A percentile compares a stretch with the other conserved stretches of the same genome.
Conservation (phyloP, 139 green algal genomes). For the Chlorella vulgaris region DNA sequence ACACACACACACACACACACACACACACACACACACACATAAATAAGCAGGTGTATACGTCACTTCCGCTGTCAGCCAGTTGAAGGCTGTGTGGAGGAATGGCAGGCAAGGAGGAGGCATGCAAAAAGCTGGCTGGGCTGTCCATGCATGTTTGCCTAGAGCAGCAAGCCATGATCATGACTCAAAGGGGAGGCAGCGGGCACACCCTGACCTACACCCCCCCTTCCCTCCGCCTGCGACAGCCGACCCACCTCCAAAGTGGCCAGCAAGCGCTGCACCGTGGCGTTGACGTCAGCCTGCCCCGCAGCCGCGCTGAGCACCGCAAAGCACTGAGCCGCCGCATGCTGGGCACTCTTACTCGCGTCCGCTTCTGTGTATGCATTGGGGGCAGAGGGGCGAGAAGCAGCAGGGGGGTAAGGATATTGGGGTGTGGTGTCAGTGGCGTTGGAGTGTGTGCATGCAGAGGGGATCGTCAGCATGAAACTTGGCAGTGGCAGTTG, state of each 20-base stretch:
- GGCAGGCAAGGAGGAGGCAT: too few species aligned
- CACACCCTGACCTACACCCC: background rate
- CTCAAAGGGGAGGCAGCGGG: too few species aligned
- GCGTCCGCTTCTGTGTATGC: constrained; percentile 42
- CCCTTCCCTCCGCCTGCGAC: background rate
- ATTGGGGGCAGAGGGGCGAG: too few species aligned
- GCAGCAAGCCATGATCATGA: too few species aligned
- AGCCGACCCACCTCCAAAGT: constrained; percentile 34
- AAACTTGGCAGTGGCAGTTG: background rate
- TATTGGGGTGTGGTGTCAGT: background rate
- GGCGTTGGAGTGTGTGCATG: background rate
- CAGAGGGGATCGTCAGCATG: background rate
- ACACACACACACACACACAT: too few species aligned
- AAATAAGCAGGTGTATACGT: too few species aligned
- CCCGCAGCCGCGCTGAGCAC: constrained; percentile 67
- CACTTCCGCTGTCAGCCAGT: too few species aligned
- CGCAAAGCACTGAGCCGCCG: constrained; percentile 80
- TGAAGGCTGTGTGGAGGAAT: too few species aligned
- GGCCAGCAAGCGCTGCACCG: constrained; percentile 53
- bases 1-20: too few species aligned
- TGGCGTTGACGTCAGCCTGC: constrained; percentile 31
- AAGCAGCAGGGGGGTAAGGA: background rate
- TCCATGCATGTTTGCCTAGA: too few species aligned
- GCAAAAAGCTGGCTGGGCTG: too few species aligned
- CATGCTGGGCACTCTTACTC: constrained; percentile 50